Percentiles rank a stretch among this genome's conserved stretches.
phyloP scores from a whole-genome alignment of 2,329 filamentous ascomycete species.

The Cadophora sp. region DNA sequence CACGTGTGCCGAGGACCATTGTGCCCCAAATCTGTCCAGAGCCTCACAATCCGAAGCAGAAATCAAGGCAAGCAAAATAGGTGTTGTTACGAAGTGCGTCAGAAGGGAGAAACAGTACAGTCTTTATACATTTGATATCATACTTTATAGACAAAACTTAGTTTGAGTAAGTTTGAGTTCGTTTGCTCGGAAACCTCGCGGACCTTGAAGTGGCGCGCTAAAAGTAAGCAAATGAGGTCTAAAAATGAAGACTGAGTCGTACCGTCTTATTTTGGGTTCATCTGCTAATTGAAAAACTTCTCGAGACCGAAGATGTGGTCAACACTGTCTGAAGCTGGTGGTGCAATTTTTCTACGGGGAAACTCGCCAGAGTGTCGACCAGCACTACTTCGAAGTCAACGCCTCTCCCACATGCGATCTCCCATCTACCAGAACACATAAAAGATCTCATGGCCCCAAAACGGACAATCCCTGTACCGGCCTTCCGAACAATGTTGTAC shows the following conservation, averaged over 20 bases:
- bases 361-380: too few relatives aligned
- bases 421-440: too few relatives aligned
- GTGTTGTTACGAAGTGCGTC: not conserved
- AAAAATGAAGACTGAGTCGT: not conserved
- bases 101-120: not conserved
- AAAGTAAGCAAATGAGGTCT: not conserved
- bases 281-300: not conserved
- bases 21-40: not conserved
- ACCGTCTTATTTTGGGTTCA: not conserved
- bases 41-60: not conserved
- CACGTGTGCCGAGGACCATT: not conserved
- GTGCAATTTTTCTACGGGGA: too few relatives aligned
- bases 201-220: not conserved
- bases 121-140: not conserved
- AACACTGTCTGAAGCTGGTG: not conserved
- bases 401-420: too few relatives aligned
- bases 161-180: conserved; percentile 8
- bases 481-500: too few relatives aligned
- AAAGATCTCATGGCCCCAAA: too few relatives aligned
- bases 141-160: not conserved
- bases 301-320: not conserved
- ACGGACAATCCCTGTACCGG: too few relatives aligned
- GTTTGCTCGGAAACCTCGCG: not conserved
- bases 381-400: too few relatives aligned
- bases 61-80: not conserved